Evolutionary conservation across 1,284 basidiomycete genomes (phyloP).

Genomic region (Kalmanozyma brasiliensis): DNA sequence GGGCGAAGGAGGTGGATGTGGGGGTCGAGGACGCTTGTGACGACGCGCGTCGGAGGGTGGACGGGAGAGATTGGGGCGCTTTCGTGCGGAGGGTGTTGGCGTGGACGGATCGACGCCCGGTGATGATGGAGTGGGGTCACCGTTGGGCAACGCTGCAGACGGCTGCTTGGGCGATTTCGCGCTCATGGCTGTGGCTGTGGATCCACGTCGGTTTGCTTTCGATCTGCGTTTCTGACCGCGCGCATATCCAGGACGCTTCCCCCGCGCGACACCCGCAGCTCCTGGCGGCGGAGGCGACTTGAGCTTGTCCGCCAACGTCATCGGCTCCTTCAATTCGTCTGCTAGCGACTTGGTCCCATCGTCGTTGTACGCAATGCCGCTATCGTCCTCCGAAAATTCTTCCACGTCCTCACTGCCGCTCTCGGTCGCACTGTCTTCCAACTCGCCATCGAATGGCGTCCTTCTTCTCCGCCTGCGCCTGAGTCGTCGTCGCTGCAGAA

Average conservation of each 20-base stretch:
- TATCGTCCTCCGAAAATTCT: slow-evolving; percentile 33
- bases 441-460: slow-evolving; percentile 19
- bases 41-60: slow-evolving; percentile 27
- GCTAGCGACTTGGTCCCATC: slow-evolving; percentile 19
- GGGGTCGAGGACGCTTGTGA: slow-evolving; percentile 21
- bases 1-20: neutral
- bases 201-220: slow-evolving; percentile 5
- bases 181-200: neutral
- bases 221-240: neutral
- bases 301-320: slow-evolving; percentile 29
- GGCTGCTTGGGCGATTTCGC: neutral
- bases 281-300: slow-evolving; percentile 18
- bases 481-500: slow-evolving; percentile 33
- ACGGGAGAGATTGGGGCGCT: slow-evolving; percentile 33
- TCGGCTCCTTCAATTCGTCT: slow-evolving; percentile 26
- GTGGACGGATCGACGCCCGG: no score
- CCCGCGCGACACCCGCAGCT: neutral
- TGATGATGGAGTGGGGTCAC: neutral
- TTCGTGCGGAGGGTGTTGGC: neutral
- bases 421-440: slow-evolving; percentile 12
- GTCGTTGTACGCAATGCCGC: slow-evolving; percentile 37
- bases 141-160: neutral
- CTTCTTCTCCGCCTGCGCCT: slow-evolving; percentile 19
- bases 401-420: slow-evolving; percentile 3
- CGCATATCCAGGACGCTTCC: neutral